phyloP scores from a whole-genome alignment of 2,329 filamentous ascomycete species.

The Sphaerostilbella broomeana region DNA sequence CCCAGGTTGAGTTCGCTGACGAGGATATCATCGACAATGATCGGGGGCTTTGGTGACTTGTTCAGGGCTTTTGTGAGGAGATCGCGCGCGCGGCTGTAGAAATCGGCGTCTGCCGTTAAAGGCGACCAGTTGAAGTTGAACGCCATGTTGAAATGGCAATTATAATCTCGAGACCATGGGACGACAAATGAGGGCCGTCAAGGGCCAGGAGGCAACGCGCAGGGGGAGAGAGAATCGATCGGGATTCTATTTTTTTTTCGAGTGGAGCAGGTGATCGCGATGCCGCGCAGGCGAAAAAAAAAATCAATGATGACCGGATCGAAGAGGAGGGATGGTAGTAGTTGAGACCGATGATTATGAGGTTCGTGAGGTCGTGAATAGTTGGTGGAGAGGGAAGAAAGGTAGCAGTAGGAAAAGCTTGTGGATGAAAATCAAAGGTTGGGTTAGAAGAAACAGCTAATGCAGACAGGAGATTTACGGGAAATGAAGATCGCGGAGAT shows the following conservation, averaged over 20 bases:
- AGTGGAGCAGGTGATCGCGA: too few relatives aligned
- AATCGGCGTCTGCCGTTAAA: conserved; percentile 86
- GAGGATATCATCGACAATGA: conserved; percentile 98
- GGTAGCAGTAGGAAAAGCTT: neutral
- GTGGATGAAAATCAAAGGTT: neutral
- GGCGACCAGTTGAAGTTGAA: conserved; percentile 99
- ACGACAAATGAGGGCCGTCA: conserved; percentile 18
- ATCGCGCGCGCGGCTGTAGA: conserved; percentile 85
- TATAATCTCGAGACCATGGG: conserved; percentile 30
- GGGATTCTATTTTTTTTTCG: neutral
- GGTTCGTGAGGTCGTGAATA: neutral
- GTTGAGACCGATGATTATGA: neutral
- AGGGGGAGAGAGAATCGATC: conserved; percentile 7
- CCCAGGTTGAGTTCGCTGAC: conserved; percentile 97
- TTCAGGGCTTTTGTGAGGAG: conserved; percentile 92
- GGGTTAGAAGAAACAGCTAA: too few relatives aligned
- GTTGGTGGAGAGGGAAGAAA: too few relatives aligned
- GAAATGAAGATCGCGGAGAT: conserved; percentile 8
- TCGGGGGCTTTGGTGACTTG: conserved; percentile 95
- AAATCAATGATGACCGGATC: neutral
- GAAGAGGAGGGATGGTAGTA: neutral
- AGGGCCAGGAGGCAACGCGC: conserved; percentile 7
- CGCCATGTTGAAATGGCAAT: conserved; percentile 66
- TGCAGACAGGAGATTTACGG: conserved; percentile 1
- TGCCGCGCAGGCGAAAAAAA: too few relatives aligned